Evolutionary conservation across 225 moss, liverwort and hornwort genomes (phyloP).

Genomic region (Antitrichia curtipendula): DNA sequence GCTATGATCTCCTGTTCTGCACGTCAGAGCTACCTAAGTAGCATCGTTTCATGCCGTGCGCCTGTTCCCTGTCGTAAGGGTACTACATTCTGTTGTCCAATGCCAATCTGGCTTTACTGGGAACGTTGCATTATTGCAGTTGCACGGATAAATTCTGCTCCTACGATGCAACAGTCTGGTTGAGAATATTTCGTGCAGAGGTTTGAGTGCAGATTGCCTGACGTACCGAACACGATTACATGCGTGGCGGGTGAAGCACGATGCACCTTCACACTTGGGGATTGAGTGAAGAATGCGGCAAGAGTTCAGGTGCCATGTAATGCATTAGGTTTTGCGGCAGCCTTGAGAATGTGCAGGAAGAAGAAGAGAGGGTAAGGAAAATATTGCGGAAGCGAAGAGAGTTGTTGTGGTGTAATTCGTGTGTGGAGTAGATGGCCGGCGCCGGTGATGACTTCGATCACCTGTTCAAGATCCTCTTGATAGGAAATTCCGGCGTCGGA

Average conservation of each 20-base stretch:
- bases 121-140: neutral
- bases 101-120: neutral
- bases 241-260: neutral
- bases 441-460: slow-evolving; percentile 50
- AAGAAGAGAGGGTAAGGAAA: neutral
- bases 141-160: neutral
- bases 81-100: neutral
- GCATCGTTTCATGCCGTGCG: neutral
- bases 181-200: neutral
- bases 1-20: neutral
- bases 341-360: neutral
- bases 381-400: neutral
- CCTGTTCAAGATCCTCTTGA: slow-evolving; percentile 74
- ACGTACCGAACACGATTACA: neutral
- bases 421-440: slow-evolving; percentile 10
- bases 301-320: neutral
- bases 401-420: neutral
- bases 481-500: slow-evolving; percentile 86
- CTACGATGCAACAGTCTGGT: neutral
- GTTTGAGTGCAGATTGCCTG: neutral
- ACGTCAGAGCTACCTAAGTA: neutral
- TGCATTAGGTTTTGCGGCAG: neutral
- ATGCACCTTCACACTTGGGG: neutral
- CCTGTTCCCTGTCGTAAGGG: neutral
- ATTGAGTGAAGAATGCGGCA: neutral